Base-by-base conservation (phyloP, 805 yeast species). In the Kazachstania martiniae region DNA sequence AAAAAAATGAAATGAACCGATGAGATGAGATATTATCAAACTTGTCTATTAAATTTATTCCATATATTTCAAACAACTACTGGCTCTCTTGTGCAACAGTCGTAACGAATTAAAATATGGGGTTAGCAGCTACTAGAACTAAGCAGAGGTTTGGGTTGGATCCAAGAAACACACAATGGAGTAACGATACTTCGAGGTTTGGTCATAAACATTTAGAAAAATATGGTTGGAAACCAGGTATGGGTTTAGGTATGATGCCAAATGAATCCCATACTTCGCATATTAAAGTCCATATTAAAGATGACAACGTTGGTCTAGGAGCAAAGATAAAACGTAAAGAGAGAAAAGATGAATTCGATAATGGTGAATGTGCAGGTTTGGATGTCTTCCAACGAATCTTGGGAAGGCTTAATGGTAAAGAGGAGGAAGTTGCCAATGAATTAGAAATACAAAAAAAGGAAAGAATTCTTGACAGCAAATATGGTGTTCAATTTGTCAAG, bases 81-180 rank as follows among this genome's bases (percentile, higher is more conserved):
- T n/a, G n/a, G n/a, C n/a, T n/a, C n/a, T n/a, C n/a, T n/a, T n/a
- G n/a, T n/a, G n/a, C n/a, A n/a, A n/a, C n/a, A n/a, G n/a, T n/a
- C n/a, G n/a, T n/a, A n/a, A n/a, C n/a, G n/a, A n/a, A n/a, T n/a
- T n/a, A n/a, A n/a, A n/a, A n/a, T n/a, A 82, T 82, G 93, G 91
- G 93, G 32, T 68, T 82, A 49, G 89, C 89, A 27, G 96, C 83
- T 8, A 67, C 78, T 5, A 79, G 76, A 51, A 72, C 68, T 9
- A 85, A 82, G 49, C 94, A 82, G 48, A 70, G 91, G 49, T 79
- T 87, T 53, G 96, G 97, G 8, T 59, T 68, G 23, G 98, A 89
- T 60, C 98, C 98, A 12, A 66, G 97, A 50, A 89, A 89, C 50
- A 87, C 95, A 1, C 71, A 75, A 39, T 89, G 98, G 98, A 79